These are phyloP conservation scores for Cicer pinnatifidum DNA, from an alignment of 306 rosid genomes.

Conservation along the genomic window DNA sequence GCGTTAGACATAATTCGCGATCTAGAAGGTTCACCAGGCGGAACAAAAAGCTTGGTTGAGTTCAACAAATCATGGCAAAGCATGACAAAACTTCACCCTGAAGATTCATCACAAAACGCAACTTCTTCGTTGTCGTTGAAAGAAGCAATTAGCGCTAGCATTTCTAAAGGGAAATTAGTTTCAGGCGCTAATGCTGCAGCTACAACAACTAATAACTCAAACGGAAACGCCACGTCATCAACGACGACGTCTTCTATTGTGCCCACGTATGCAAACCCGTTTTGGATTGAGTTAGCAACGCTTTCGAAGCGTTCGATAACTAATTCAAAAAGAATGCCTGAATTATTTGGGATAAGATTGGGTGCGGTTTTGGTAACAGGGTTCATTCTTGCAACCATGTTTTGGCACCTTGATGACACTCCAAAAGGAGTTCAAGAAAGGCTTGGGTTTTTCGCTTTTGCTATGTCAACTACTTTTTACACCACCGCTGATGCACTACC, in stretches of 20 bases:
- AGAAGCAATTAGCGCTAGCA: slow-evolving; percentile 89
- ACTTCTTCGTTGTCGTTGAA: slow-evolving; percentile 56
- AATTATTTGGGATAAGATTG: slow-evolving; percentile 72
- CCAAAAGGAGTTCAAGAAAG: slow-evolving; percentile 87
- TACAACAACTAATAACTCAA: slow-evolving; percentile 41
- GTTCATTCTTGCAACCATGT: slow-evolving; percentile 82
- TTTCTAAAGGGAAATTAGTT: slow-evolving; percentile 80
- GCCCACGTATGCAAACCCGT: slow-evolving; percentile 74
- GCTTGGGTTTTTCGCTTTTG: slow-evolving; percentile 88
- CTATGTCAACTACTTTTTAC: slow-evolving; percentile 97
- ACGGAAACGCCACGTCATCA: neutral
- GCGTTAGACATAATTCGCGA: slow-evolving; percentile 92
- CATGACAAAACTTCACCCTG: slow-evolving; percentile 55
- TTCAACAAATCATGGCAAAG: slow-evolving; percentile 86
- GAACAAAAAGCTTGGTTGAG: slow-evolving; percentile 74
- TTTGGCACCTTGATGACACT: slow-evolving; percentile 74
- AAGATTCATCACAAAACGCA: neutral
- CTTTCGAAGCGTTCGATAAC: slow-evolving; percentile 61
- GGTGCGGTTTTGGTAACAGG: slow-evolving; percentile 85
- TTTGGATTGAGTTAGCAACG: slow-evolving; percentile 72
- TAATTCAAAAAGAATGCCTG: slow-evolving; percentile 71
- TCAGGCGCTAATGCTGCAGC: slow-evolving; percentile 78
- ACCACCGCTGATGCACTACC: slow-evolving; percentile 95
- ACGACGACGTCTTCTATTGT: slow-evolving; percentile 60
- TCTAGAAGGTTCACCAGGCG: slow-evolving; percentile 81